Base-by-base conservation (phyloP, 2,329 filamentous ascomycete species). In the Sporothrix sp. region DNA sequence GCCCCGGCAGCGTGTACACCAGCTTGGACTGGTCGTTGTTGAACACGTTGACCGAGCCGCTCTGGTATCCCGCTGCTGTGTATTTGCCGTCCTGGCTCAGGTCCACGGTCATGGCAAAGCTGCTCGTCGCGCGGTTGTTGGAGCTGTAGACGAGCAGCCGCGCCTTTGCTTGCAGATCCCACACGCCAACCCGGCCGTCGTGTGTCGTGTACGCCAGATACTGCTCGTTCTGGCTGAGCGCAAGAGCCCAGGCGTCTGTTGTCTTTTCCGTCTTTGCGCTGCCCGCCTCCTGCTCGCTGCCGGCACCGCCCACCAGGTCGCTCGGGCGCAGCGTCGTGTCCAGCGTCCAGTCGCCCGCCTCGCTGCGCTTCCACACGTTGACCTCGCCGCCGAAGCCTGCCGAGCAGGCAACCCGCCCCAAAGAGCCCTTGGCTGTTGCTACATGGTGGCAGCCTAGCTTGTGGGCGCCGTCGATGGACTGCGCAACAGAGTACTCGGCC, bases 41-140 rank as follows among this genome's bases (percentile, higher is more conserved):
- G 74, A 97, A 98, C 55, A 98, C 81, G 68, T 96, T 96, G 56
- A 97, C 79, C 11, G 82, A 83, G 14, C 93, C 93, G 61, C 86
- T 95, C 65, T 95, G 86, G 67, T 98, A 91, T 0, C 93, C 93
- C 48, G 85, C 94, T 4, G 90, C 91, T 27, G 90, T 94, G 65
- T 88, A 85, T 56, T 79, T 82, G 48, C 90, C 91, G 65, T 98
- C 85, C 18, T 71, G 67, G 58, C 79, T 82, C 64, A 97, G 68
- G 64, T 93, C 90, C 54, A 98, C 82, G 61, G 85, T 85, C 69
- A 93, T 80, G 33, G 89, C 91, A 68, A 96, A 97, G 66, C 85
- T 91, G 1, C 70, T 71, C 9, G 54, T 50, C 7, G 57, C 54
- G 13, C 71, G 67, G 13, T 89, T 89, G 59, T 91, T 88, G 1